Percentiles rank a stretch among this genome's conserved stretches.
Evolutionary conservation across 2,329 filamentous ascomycete species (phyloP).

Genomic region (Parasarocladium wereldwijsianum): DNA sequence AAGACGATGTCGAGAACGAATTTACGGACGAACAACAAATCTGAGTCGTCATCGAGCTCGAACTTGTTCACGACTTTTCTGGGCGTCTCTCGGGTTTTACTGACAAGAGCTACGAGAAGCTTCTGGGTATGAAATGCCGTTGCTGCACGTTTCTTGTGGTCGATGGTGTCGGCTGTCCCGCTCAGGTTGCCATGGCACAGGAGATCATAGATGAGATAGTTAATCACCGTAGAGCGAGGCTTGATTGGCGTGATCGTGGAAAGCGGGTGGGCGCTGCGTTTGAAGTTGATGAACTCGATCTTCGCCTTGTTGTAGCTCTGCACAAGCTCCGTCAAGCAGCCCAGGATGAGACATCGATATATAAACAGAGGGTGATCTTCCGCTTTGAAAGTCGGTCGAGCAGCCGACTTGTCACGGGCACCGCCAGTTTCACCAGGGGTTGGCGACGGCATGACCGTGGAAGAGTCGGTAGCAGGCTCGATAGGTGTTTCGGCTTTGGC

Average conservation of each 20-base stretch:
- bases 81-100: conserved; percentile 70
- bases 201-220: conserved; percentile 79
- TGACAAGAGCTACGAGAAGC: conserved; percentile 73
- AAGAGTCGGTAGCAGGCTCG: conserved; percentile 16
- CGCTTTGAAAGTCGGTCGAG: conserved; percentile 70
- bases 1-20: conserved; percentile 91
- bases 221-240: conserved; percentile 79
- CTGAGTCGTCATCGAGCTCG: conserved; percentile 62
- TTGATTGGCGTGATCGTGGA: conserved; percentile 82
- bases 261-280: conserved; percentile 73
- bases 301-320: conserved; percentile 90
- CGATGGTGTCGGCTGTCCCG: conserved; percentile 58
- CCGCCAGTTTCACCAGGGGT: no score
- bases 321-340: conserved; percentile 80
- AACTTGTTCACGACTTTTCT: conserved; percentile 40
- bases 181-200: conserved; percentile 45
- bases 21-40: conserved; percentile 81
- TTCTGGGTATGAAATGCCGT: conserved; percentile 79
- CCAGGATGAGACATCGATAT: conserved; percentile 87
- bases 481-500: conserved; percentile 15
- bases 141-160: conserved; percentile 69
- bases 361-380: conserved; percentile 94
- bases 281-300: conserved; percentile 98
- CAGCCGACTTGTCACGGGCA: conserved; percentile 44
- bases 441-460: conserved; percentile 4